These are phyloP conservation scores for Cladophialophora carrionii DNA, from an alignment of 2,329 filamentous ascomycete genomes.

Conservation along the genomic window DNA sequence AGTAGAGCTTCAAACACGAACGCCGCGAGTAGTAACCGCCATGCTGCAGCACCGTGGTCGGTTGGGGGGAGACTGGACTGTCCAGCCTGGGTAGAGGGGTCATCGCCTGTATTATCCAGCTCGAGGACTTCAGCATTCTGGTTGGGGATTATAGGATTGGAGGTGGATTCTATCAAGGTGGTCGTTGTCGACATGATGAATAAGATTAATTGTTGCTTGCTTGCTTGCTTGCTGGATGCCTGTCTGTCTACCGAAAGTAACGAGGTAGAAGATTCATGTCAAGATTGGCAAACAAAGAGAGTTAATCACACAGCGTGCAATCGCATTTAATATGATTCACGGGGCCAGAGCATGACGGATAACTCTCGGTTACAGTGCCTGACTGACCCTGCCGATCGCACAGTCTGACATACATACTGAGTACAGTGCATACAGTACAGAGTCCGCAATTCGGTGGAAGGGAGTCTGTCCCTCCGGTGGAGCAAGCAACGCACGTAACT, in stretches of 20 bases:
- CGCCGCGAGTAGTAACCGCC: conserved; percentile 32
- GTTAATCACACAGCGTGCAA: neutral
- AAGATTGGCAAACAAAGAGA: neutral
- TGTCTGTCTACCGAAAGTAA: neutral
- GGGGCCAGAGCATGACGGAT: neutral
- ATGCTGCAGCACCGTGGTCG: conserved; percentile 34
- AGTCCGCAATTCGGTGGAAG: too few relatives aligned
- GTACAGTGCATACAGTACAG: too few relatives aligned
- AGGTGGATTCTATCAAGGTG: neutral
- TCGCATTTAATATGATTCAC: neutral
- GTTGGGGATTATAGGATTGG: neutral
- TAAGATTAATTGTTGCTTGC: neutral
- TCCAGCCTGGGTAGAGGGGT: neutral
- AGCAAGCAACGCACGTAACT: too few relatives aligned
- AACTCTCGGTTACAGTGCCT: neutral
- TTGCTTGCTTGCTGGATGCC: neutral
- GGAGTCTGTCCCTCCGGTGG: too few relatives aligned
- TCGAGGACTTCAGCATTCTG: conserved; percentile 1
- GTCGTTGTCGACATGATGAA: neutral
- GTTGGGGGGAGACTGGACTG: conserved; percentile 16
- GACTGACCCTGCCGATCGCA: neutral
- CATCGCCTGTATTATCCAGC: conserved; percentile 11
- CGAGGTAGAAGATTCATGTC: neutral
- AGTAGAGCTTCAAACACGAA: conserved; percentile 37
- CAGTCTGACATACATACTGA: neutral